phyloP scores from a whole-genome alignment of 163 green algal genomes.

The Chlamydomonas reinhardtii region DNA sequence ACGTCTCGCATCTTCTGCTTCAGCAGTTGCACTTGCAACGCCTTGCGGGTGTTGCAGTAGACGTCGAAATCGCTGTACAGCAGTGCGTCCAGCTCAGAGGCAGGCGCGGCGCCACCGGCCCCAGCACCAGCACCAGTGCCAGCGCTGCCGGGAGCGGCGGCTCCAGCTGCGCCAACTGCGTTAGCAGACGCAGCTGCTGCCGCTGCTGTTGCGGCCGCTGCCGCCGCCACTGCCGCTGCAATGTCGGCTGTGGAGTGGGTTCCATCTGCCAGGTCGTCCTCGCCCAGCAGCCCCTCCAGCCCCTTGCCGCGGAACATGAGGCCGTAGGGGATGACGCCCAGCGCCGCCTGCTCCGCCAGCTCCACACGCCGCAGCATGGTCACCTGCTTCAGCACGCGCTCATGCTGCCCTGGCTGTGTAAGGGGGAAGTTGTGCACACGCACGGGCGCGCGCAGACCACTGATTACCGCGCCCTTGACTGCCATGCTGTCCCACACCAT shows the following conservation, averaged over 20 bases:
- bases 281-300: neutral
- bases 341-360: conserved; percentile 32
- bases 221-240: too few species aligned
- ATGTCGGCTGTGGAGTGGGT: neutral
- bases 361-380: conserved; percentile 30
- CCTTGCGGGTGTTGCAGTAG: conserved; percentile 43
- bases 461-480: conserved; percentile 41
- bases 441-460: neutral
- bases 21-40: conserved; percentile 37
- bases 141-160: neutral
- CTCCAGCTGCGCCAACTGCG: too few species aligned
- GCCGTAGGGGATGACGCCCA: conserved; percentile 27
- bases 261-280: too few species aligned
- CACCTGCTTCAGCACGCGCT: conserved; percentile 47
- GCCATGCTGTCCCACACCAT: conserved; percentile 51
- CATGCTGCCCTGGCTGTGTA: conserved; percentile 16
- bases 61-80: conserved; percentile 55
- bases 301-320: conserved; percentile 19
- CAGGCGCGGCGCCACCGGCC: neutral
- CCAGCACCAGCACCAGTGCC: neutral
- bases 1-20: conserved; percentile 47
- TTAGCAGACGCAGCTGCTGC: too few species aligned
- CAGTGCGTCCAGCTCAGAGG: neutral
- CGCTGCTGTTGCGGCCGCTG: too few species aligned
- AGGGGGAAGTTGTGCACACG: conserved; percentile 57